Conservation (phyloP, 1,139 yeast genomes). For the Diutina ranongensis region DNA sequence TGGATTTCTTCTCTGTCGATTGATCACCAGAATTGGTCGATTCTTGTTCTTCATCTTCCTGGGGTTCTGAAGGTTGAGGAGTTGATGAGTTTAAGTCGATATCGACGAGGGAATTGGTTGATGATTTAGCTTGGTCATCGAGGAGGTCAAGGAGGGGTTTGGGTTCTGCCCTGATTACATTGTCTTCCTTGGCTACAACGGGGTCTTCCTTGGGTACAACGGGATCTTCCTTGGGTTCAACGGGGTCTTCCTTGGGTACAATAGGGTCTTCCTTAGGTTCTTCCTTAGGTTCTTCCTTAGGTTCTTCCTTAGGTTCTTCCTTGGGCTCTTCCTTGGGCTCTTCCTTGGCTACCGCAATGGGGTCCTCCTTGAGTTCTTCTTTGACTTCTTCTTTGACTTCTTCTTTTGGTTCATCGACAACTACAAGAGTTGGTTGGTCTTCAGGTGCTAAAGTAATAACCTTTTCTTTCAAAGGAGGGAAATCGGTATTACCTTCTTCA, state of each 20-base stretch:
- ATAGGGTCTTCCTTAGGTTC: conserved; percentile 1
- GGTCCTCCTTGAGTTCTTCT: conserved; percentile 7
- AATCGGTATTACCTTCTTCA: background rate
- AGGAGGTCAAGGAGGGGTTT: background rate
- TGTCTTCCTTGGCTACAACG: background rate
- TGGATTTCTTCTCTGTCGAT: conserved; percentile 10
- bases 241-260: conserved; percentile 1
- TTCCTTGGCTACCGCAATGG: too few relatives aligned
- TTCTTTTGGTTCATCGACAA: background rate
- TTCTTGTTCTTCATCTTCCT: too few relatives aligned
- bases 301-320: background rate
- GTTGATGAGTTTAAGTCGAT: background rate
- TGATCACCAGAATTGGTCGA: too few relatives aligned
- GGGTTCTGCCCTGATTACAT: too few relatives aligned
- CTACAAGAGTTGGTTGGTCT: background rate
- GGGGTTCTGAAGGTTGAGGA: conserved; percentile 7
- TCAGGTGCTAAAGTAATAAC: background rate
- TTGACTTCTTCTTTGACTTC: conserved; percentile 6
- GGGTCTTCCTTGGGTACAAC: conserved; percentile 1
- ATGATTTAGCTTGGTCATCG: background rate
- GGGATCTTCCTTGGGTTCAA: background rate
- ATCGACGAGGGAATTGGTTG: background rate
- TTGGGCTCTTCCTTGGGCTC: background rate
- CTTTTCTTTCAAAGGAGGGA: background rate
- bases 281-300: background rate